Evolutionary conservation across 1,284 basidiomycete genomes (phyloP).

Genomic region (Ceratobasidium sp.): DNA sequence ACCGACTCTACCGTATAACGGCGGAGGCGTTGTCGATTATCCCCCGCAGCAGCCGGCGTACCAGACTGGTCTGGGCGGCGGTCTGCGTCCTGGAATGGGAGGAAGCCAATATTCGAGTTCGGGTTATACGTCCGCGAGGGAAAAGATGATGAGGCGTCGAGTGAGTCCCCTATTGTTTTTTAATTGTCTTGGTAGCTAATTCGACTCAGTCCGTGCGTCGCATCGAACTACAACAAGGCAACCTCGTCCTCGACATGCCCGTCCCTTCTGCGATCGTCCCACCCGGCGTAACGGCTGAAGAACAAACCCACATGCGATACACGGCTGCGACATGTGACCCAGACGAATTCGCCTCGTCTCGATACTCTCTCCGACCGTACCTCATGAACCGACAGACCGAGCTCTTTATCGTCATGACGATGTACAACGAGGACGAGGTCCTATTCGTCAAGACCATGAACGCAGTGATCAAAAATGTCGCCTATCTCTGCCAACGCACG

Average conservation of each 20-base stretch:
- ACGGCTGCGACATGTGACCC: conserved; percentile 55
- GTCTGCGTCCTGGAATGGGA: conserved; percentile 54
- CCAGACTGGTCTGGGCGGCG: conserved; percentile 56
- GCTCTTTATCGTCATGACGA: conserved; percentile 94
- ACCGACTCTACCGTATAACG: conserved; percentile 60
- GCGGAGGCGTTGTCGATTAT: conserved; percentile 61
- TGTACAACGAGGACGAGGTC: conserved; percentile 81
- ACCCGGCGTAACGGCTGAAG: conserved; percentile 70
- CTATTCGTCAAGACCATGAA: conserved; percentile 90
- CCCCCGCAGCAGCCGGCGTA: conserved; percentile 61
- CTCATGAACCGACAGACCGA: conserved; percentile 88
- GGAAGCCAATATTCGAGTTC: conserved; percentile 54
- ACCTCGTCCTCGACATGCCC: conserved; percentile 82
- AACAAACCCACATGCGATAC: conserved; percentile 82
- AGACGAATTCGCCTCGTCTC: conserved; percentile 49
- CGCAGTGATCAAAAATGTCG: conserved; percentile 90
- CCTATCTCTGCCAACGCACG: conserved; percentile 81
- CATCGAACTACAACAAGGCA: conserved; percentile 83
- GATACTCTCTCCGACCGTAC: conserved; percentile 86
- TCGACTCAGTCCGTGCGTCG: conserved; percentile 69
- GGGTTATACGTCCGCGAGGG: conserved; percentile 74
- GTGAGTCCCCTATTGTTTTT: conserved; percentile 40
- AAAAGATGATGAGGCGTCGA: conserved; percentile 79
- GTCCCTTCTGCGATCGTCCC: conserved; percentile 84
- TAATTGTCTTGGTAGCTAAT: conserved; percentile 27